Conservation (phyloP, 768 basidiomycete species). For the Scleroderma bovista region DNA sequence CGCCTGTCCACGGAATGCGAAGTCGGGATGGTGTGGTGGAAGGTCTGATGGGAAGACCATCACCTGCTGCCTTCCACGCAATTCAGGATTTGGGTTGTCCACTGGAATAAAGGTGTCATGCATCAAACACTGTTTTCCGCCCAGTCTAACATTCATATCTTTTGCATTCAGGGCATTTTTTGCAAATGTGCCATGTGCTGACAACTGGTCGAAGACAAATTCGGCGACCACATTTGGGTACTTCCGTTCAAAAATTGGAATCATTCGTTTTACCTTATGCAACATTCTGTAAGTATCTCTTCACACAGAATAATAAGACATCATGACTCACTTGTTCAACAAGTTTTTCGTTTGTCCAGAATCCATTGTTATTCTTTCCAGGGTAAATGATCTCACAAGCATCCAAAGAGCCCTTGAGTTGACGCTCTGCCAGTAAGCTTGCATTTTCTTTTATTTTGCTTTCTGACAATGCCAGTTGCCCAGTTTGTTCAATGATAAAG, state of each 20-base stretch:
- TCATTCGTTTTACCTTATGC: conserved; percentile 8
- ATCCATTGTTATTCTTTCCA: conserved; percentile 16
- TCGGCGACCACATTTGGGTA: conserved; percentile 13
- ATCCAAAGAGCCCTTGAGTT: conserved; percentile 43
- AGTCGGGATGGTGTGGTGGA: neutral
- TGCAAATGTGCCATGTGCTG: conserved; percentile 18
- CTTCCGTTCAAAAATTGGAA: conserved; percentile 17
- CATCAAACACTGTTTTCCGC: conserved; percentile 16
- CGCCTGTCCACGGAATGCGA: neutral
- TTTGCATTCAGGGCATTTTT: conserved; percentile 21
- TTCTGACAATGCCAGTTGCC: conserved; percentile 10
- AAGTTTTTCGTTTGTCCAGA: conserved; percentile 19
- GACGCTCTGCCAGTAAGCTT: conserved; percentile 6
- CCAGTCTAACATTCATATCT: conserved; percentile 21
- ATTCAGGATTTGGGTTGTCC: conserved; percentile 8
- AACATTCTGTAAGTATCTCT: neutral
- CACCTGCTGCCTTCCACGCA: conserved; percentile 5
- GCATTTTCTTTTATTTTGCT: neutral
- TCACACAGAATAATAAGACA: neutral
- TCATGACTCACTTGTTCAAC: neutral
- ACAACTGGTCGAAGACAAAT: conserved; percentile 25
- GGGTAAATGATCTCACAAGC: conserved; percentile 19
- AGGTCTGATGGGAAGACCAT: neutral
- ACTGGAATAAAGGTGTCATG: conserved; percentile 13
- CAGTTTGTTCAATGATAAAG: conserved; percentile 13